Conservation (phyloP, 2,329 filamentous ascomycete species). For the Scedosporium dehoogii region DNA sequence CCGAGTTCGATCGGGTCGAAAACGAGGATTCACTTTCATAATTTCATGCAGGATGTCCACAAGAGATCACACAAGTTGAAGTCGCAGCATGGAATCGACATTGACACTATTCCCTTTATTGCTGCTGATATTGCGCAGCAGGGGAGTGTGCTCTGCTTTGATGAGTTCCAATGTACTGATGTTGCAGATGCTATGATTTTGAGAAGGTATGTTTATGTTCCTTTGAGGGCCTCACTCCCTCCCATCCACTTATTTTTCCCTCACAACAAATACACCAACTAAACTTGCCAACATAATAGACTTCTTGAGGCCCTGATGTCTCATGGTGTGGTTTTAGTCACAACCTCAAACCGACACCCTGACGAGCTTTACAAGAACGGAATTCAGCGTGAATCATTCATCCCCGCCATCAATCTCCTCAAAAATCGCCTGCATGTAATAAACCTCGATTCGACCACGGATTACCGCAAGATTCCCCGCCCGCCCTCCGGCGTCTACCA, state of each 20-base stretch:
- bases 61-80: constrained; percentile 84
- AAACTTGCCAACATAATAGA: constrained; percentile 24
- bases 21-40: constrained; percentile 95
- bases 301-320: constrained; percentile 87
- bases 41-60: constrained; percentile 99
- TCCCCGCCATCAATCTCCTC: constrained; percentile 89
- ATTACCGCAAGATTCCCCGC: constrained; percentile 93
- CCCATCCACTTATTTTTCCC: background rate
- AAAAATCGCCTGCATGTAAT: constrained; percentile 78
- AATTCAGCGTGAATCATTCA: constrained; percentile 88
- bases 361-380: constrained; percentile 97
- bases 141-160: constrained; percentile 85
- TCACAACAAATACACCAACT: background rate
- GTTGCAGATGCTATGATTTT: constrained; percentile 98
- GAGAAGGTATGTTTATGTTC: constrained; percentile 44
- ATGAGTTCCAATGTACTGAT: constrained; percentile 98
- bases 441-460: constrained; percentile 88
- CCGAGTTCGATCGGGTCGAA: constrained; percentile 71
- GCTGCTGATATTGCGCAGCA: constrained; percentile 87
- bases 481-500: constrained; percentile 93
- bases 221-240: background rate
- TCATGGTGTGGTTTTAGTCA: constrained; percentile 92
- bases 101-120: constrained; percentile 84
- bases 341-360: constrained; percentile 93
- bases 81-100: constrained; percentile 76